Base-by-base conservation (phyloP, 2,329 filamentous ascomycete genomes). In the Cercospora janseana region DNA sequence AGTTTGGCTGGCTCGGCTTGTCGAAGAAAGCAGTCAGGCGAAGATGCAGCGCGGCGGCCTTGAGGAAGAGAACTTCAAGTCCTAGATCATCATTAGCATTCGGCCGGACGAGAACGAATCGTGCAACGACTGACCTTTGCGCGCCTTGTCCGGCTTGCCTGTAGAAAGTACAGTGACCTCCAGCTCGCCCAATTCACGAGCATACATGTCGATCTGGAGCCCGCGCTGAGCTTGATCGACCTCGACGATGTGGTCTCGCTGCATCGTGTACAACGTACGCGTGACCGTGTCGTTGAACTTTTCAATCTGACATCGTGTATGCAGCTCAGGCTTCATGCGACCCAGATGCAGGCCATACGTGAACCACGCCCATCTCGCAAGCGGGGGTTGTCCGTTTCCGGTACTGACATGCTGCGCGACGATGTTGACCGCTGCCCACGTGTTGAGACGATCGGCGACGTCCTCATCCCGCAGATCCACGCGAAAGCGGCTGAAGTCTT, bases 371-470 rank as follows among this genome's bases (percentile, higher is more conserved):
- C 67, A 69, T 18, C 68, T 44, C 9, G 63, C 60, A 4, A 70
- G 60, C 4, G 87, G 86, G 6, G 88, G 87, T 65, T 91, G 87
- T 4, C 87, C 87, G 61, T 90, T 88, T 15, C 87, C 87, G 3
- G 88, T 92, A n/a, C 86, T 87, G 34, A 91, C 81, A 49, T 80
- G 79, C 60, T 92, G 87, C 16, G 87, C 84, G 26, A 91, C 87
- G 57, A 92, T 86, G 64, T 93, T 93, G 72, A 87, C 89, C 3
- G 88, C 85, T 1, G 87, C 87, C 87, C 87, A 93, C 1, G 87
- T 92, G 43, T 82, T 82, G 34, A 91, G 81, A 28, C 88, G 79
- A 63, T 93, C 87, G 58, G 86, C 81, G 51, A 91, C 79, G 61
- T 91, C 87, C 64, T 91, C 87, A 61, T 85, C 85, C 60, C 87